Conservation (phyloP, 2,329 filamentous ascomycete species). For the Colletotrichum gigasporum region DNA sequence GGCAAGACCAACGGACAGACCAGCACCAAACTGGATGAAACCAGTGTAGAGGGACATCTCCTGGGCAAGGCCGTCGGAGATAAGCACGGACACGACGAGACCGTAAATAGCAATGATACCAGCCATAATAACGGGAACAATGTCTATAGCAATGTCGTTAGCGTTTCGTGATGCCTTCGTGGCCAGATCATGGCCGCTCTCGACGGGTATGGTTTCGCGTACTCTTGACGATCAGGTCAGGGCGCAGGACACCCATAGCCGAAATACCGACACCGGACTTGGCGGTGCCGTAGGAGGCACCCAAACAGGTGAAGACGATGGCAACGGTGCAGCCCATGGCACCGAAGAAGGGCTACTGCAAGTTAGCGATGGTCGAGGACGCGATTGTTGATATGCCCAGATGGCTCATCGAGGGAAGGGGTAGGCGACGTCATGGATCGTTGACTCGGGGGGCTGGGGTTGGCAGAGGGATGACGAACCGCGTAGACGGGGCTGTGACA, state of each 20-base stretch:
- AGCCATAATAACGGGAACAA: conserved; percentile 99
- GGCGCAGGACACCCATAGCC: conserved; percentile 96
- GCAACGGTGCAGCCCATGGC: conserved; percentile 97
- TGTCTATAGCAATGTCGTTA: conserved; percentile 69
- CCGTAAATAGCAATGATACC: conserved; percentile 99
- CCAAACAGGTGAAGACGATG: conserved; percentile 96
- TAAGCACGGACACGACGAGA: conserved; percentile 86
- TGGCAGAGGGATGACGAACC: conserved; percentile 75
- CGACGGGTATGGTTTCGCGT: conserved; percentile 50
- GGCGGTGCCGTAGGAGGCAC: conserved; percentile 97
- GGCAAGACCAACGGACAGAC: conserved; percentile 82
- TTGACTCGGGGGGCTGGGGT: conserved; percentile 30
- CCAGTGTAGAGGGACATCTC: conserved; percentile 79
- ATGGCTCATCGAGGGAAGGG: conserved; percentile 28
- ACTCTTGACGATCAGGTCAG: conserved; percentile 99
- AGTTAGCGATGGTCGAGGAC: conserved; percentile 43
- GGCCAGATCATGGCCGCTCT: neutral
- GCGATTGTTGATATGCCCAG: conserved; percentile 13
- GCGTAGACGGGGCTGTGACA: conserved; percentile 89
- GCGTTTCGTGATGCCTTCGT: conserved; percentile 24
- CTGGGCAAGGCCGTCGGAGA: conserved; percentile 82
- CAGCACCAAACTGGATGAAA: conserved; percentile 87
- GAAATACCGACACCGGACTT: conserved; percentile 99
- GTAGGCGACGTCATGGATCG: conserved; percentile 33
- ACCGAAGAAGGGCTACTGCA: conserved; percentile 84